Evolutionary conservation across 176 grass and related monocot genomes (phyloP), one percentile per base, ranked within the genome.

Genomic region (Phyllostachys edulis): DNA sequence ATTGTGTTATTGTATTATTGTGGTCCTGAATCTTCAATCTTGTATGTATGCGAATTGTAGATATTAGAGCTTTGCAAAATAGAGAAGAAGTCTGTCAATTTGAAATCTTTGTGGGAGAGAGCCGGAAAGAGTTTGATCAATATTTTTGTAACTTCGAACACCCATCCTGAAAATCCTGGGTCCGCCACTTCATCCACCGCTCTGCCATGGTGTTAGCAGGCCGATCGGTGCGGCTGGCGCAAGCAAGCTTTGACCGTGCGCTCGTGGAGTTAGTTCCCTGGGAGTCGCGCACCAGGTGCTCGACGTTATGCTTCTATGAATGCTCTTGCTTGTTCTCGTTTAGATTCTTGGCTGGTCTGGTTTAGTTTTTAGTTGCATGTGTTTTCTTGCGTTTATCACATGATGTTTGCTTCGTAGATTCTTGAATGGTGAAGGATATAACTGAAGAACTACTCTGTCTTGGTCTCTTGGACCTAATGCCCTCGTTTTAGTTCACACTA

Each of bases 241-340:
- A 1, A 75, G 32, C 13, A 6, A 16, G 4, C 3, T 37, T 15
- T 9, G 57, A 51, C 49, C 18, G 12, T 7, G 18, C 27, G 59
- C 21, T 51, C 18, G 17, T 8, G 41, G 60, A 49, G 41, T 26
- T 74, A 1, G 23, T 14, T 66, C 61, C 11, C 44, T 23, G 55
- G 3, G 9, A 18, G 66, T 5, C 11, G 9, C 56, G 7, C 67
- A 44, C 47, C 46, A 88, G 87, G 75, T 67, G 67, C 59, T 84
- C 67, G 75, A 54, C 21, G 49, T 37, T 84, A 79, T 84, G 81
- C 81, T 21, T 46, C 2, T 49, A 5, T 57, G 50, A 7, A 8
- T 70, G 13, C 15, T 57, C 45, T 16, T 80, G 17, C 7, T 42
- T 42, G 23, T 81, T 66, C 24, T 36, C 42, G 24, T 56, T 37